Conservation (phyloP, 139 green algal genomes). For the Trebouxia sp. region DNA sequence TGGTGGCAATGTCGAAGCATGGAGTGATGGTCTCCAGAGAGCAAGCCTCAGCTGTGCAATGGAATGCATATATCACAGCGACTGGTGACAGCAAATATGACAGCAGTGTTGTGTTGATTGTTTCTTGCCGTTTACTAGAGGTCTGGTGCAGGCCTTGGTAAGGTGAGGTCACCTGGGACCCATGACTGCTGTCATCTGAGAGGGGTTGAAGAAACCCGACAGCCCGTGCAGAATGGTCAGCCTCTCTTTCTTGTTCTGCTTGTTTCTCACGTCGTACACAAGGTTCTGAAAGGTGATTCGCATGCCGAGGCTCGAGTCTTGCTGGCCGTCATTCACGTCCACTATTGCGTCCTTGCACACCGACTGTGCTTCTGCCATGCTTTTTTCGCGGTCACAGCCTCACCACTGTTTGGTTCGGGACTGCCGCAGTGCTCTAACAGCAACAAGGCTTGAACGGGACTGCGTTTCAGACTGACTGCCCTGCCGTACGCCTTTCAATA, state of each 20-base stretch:
- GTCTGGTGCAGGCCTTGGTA: too few relatives aligned
- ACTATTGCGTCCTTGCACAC: neutral
- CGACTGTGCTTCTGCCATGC: too few relatives aligned
- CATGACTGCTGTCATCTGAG: conserved; percentile 45
- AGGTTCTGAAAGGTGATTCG: conserved; percentile 27
- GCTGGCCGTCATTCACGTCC: neutral
- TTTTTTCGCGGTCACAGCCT: too few relatives aligned
- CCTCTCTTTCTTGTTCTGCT: conserved; percentile 33
- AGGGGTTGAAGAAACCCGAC: conserved; percentile 35
- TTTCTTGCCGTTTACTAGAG: too few relatives aligned
- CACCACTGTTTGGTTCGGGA: too few relatives aligned
- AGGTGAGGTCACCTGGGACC: conserved; percentile 25
- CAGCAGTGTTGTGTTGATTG: neutral
- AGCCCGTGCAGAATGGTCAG: conserved; percentile 37
- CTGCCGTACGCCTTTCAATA: too few relatives aligned
- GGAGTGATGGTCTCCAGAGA: neutral
- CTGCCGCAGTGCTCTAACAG: too few relatives aligned
- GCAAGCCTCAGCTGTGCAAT: neutral
- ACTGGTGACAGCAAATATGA: neutral
- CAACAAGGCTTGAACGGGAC: too few relatives aligned
- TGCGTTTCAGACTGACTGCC: too few relatives aligned
- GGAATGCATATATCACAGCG: neutral
- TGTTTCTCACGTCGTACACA: conserved; percentile 40
- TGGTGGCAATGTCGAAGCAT: neutral
- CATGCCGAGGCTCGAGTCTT: neutral